Base-by-base conservation (phyloP, 2,329 filamentous ascomycete genomes). In the Macrophomina pseudophaseolina region DNA sequence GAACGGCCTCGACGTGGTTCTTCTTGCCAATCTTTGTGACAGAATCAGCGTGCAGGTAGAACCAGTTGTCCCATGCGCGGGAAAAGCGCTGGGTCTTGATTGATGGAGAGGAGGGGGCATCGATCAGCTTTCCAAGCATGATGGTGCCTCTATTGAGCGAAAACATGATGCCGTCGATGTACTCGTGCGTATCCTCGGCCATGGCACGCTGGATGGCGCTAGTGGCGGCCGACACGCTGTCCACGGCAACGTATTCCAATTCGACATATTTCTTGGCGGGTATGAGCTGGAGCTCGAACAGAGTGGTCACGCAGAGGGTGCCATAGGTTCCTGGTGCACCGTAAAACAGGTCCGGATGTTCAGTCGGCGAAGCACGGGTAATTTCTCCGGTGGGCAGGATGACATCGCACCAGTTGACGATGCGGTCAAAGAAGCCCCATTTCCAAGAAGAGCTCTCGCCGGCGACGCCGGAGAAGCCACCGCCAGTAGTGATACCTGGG, bases 91-190 rank as follows among this genome's bases (percentile, higher is more conserved):
- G 75, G 1, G 79, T 18, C 32, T 74, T 71, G 12, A 64, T 69
- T 8, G 69, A 71, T 5, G 73, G 65, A 0, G 82, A 82, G 3
- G 65, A 60, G 0, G 82, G 68, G 0, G 79, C 73, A 60, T 90
- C 80, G 0, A 83, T 83, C 16, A 91, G 78, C 9, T 80, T 81
- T 0, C 90, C 90, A 0, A 83, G 81, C 74, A 90, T 89, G 51
- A 92, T 78, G 0, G 91, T 82, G 0, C 86, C 86, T 5, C 80
- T 80, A 18, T 81, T 79, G 14, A 78, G 77, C 0, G 86, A 83
- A 73, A 86, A 91, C n/a, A 88, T 79, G 51, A 92, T 90, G 1
- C 84, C 90, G 67, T 93, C 91, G 2, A 94, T 81, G 70, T 88
- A 93, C 68, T 92, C 89, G n/a, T 82, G 76, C 1, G 72, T 69